Evolutionary conservation across 805 yeast species (phyloP), one percentile per base, ranked within the genome.

Genomic region (Tetrapisispora iriomotensis): DNA sequence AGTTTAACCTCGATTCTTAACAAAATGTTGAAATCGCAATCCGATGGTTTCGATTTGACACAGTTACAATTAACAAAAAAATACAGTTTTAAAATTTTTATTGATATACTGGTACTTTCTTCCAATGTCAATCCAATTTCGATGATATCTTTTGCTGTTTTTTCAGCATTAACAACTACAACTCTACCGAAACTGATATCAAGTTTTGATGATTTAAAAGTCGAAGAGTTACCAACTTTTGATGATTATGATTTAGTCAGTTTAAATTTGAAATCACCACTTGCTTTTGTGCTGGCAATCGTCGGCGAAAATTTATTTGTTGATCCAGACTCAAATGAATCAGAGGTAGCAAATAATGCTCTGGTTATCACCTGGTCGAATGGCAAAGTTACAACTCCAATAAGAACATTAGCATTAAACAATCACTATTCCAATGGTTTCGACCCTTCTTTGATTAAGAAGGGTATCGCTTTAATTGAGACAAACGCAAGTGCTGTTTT

Each of bases 241-340:
- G 78, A 88, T 29, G 96, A 88, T 52, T 95, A 86, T 48, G 71
- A 66, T 45, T 48, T 90, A 82, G 88, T 80, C 68, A 51, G 66
- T 64, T 44, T 75, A 79, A 21, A 67, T 47, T 40, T 69, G 53
- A 28, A 75, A 60, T 69, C 72, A 33, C 95, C 96, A 0, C 60
- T 90, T 14, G 64, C 84, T 28, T 76, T 92, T 48, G 75, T 90
- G 0, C 61, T 82, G 21, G 95, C 95, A 0, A 66, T 82, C 6
- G 74, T 85, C 0, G 95, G 90, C 1, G 53, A 66, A 12, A 76
- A 77, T 40, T 65, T 71, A 37, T 71, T 79, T 8, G 66, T 88
- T 20, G 98, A 90, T 55, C 97, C 98, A 0, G 79, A 94, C 1
- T 65, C 74, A n/a, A 83, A 80, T 43, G 98, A 90, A 59, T 88